Evolutionary conservation across 257 asterid species (phyloP), one percentile per base, ranked within the genome.

Genomic region (Przewalskia tangutica): DNA sequence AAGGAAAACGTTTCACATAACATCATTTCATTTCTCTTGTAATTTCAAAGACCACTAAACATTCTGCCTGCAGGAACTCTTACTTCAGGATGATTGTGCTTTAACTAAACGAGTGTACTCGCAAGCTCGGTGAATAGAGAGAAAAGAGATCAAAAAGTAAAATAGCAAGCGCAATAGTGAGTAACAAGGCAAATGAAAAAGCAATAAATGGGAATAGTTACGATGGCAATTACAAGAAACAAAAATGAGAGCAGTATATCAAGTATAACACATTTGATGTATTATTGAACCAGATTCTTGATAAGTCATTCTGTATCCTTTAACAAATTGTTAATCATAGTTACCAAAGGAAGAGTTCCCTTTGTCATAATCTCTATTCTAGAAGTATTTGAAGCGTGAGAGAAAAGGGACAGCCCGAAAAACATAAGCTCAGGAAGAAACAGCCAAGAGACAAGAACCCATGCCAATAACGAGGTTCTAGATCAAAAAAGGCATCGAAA

Each of bases 361-460:
- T 94, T 94, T 2, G 90, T 87, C 97, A 93, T 94, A 42, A 94
- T 93, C 90, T 94, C 97, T 81, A 94, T 75, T 90, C 98, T 91
- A 56, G 96, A 92, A 81, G 91, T 79, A 85, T 81, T 93, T 16
- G 96, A 90, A 66, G 98, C 98, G 32, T 88, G 89, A 36, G 86
- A 75, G 81, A 95, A 95, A 42, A 95, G 94, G 18, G 97, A 88
- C 54, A 95, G 88, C 23, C 97, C 98, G 68, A 95, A 95, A 71
- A 89, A 82, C 17, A 90, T 9, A 12, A 95, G 32, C 83, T 95
- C 97, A 0, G 97, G 98, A 58, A 93, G 93, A 87, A 93, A 95
- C 68, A 95, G 84, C 78, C 98, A 86, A 7, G 42, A 38, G 42
- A 38, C 5, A 38, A 38, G 42, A 38, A 38, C 4, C 42, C 5